Percentiles rank a stretch among this genome's conserved stretches.
These are phyloP conservation scores for Cercophora newfieldiana DNA, from an alignment of 495 filamentous ascomycete species.

Conservation along the genomic window DNA sequence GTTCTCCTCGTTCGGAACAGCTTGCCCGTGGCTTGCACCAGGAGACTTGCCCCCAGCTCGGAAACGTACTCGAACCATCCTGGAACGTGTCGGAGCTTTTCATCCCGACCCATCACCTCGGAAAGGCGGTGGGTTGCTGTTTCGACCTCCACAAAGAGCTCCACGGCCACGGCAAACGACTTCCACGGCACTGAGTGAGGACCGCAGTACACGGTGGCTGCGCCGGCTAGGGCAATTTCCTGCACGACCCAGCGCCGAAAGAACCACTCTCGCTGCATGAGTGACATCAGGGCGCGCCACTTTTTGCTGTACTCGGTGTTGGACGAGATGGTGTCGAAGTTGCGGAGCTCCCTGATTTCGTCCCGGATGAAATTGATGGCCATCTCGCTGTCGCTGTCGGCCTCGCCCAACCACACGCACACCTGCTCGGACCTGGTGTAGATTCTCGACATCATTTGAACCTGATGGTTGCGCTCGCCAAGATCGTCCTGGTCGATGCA, in stretches of 20 bases:
- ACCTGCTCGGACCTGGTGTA: constrained; percentile 28
- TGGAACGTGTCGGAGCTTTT: constrained; percentile 10
- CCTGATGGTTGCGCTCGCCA: constrained; percentile 30
- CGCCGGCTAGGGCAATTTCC: constrained; percentile 39
- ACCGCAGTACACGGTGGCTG: constrained; percentile 33
- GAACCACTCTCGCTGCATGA: constrained; percentile 41
- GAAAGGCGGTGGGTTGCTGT: constrained; percentile 30
- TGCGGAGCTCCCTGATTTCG: constrained; percentile 29
- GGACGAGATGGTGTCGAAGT: constrained; percentile 34
- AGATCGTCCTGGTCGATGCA: constrained; percentile 31
- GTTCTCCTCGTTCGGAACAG: constrained; percentile 29
- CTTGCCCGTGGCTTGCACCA: constrained; percentile 37
- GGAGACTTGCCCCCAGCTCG: constrained; percentile 34
- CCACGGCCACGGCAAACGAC: constrained; percentile 33
- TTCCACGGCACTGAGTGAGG: constrained; percentile 29
- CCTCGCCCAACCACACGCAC: constrained; percentile 35
- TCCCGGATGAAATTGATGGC: constrained; percentile 31
- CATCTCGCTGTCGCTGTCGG: constrained; percentile 16
- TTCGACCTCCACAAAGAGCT: constrained; percentile 28
- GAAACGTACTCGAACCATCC: constrained; percentile 31
- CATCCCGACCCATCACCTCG: constrained; percentile 16
- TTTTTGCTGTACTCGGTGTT: constrained; percentile 16
- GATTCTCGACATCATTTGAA: constrained; percentile 31
- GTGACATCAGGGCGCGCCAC: constrained; percentile 29
- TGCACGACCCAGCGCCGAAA: constrained; percentile 41